Conservation (phyloP, 345 rosid genomes). For the Eutrema yunnanense region DNA sequence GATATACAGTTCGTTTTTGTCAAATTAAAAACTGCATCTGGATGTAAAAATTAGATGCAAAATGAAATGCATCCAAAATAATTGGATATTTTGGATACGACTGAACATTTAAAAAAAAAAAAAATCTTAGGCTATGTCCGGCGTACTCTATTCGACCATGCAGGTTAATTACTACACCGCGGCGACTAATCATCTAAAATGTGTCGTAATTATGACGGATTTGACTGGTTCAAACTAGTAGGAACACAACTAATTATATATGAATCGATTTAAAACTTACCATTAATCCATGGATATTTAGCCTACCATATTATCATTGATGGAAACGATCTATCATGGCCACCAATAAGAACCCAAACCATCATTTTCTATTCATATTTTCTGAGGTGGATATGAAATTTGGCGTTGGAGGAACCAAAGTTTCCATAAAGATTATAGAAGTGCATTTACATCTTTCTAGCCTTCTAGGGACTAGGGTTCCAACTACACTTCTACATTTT, state of each 20-base stretch:
- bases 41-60: too few relatives aligned
- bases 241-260: not conserved
- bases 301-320: not conserved
- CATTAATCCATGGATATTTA: not conserved
- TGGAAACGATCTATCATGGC: not conserved
- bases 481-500: not conserved
- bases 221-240: not conserved
- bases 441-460: slow-evolving; percentile 2
- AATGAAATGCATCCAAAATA: too few relatives aligned
- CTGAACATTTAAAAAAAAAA: not conserved
- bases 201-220: not conserved
- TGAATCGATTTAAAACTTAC: not conserved
- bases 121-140: not conserved
- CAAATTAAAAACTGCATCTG: too few relatives aligned
- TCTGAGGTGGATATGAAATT: not conserved
- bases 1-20: too few relatives aligned
- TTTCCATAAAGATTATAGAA: not conserved
- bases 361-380: not conserved
- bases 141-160: not conserved
- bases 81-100: too few relatives aligned
- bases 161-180: not conserved
- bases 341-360: not conserved
- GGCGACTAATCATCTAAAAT: not conserved
- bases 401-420: not conserved
- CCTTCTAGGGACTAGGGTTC: slow-evolving; percentile 13